Conservation (phyloP, 192 early-diverging fungal species). For the Bifiguratus adelaidae region DNA sequence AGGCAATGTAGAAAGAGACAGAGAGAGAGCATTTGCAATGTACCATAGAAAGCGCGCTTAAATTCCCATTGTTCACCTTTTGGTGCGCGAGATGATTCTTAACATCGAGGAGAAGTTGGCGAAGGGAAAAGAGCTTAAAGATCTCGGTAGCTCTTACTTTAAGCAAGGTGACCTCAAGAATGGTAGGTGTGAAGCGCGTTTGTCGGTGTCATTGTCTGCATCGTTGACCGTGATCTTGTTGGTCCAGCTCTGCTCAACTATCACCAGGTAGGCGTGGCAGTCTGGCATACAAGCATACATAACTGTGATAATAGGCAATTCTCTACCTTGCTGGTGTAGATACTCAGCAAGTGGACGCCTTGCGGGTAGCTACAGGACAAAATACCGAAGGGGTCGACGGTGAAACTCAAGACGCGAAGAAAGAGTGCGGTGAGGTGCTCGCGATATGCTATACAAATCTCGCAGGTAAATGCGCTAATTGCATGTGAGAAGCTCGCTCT, state of each 20-base stretch:
- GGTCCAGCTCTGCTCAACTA: conserved; percentile 2
- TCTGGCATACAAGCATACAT: neutral
- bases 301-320: neutral
- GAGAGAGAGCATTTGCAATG: too few species aligned
- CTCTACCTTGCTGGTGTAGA: conserved; percentile 4
- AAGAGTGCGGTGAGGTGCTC: too few species aligned
- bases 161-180: neutral
- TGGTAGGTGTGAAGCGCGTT: neutral
- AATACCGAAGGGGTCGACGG: neutral
- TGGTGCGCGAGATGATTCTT: too few species aligned
- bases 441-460: conserved; percentile 8
- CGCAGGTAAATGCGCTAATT: conserved; percentile 2
- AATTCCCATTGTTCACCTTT: too few species aligned
- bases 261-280: conserved; percentile 1
- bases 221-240: neutral
- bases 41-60: too few species aligned
- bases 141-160: conserved; percentile 1
- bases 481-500: neutral
- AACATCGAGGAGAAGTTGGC: conserved; percentile 1
- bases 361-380: neutral
- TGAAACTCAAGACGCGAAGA: neutral
- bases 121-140: conserved; percentile 8
- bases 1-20: too few species aligned
- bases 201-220: neutral
- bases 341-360: neutral